phyloP scores from a whole-genome alignment of 257 asterid genomes.

The Solanum chaucha region DNA sequence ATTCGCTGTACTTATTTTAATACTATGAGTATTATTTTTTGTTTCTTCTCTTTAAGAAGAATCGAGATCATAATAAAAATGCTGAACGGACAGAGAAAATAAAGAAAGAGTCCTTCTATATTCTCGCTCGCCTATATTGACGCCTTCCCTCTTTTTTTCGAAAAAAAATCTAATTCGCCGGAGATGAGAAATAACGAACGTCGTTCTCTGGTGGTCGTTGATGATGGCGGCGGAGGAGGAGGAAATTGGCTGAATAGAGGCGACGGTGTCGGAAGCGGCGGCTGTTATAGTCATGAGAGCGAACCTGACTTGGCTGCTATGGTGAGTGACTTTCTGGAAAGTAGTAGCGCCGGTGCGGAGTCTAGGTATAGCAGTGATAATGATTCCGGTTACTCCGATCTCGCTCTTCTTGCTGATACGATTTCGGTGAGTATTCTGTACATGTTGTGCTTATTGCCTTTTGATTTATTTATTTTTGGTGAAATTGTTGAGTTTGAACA shows the following conservation, averaged over 20 bases:
- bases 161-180: neutral
- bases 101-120: neutral
- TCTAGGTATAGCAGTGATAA: conserved; percentile 30
- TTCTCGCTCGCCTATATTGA: neutral
- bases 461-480: neutral
- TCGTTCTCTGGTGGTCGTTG: conserved; percentile 15
- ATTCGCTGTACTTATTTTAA: neutral
- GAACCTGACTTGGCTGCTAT: conserved; percentile 32
- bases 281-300: conserved; percentile 26
- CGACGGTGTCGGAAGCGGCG: conserved; percentile 9
- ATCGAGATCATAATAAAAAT: neutral
- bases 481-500: neutral
- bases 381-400: conserved; percentile 32
- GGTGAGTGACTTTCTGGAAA: conserved; percentile 35
- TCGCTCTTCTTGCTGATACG: conserved; percentile 29
- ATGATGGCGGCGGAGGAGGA: neutral
- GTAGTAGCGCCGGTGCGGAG: conserved; percentile 26
- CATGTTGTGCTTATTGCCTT: neutral
- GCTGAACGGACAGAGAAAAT: neutral
- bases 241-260: conserved; percentile 13
- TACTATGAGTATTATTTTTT: too few relatives aligned
- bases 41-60: neutral
- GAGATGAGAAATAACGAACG: conserved; percentile 6
- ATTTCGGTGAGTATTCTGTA: conserved; percentile 23
- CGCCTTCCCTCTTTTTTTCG: neutral